Percentiles rank a stretch among this genome's conserved stretches.
Conservation (phyloP, 805 yeast genomes). For the Grigorovia jiainica region DNA sequence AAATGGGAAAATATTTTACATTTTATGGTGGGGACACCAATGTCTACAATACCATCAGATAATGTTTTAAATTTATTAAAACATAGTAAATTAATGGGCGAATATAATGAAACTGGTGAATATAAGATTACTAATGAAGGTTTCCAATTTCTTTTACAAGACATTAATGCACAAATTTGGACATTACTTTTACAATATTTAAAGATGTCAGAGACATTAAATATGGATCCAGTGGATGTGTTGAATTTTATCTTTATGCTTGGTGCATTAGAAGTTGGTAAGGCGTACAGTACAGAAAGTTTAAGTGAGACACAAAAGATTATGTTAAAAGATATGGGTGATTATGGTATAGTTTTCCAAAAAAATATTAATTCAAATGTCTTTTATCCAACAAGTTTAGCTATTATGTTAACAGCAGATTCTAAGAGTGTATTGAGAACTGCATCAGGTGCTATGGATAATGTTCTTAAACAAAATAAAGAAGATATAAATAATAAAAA, state of each 20-base stretch:
- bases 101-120: slow-evolving; percentile 30
- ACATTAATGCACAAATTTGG: slow-evolving; percentile 92
- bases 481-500: slow-evolving; percentile 9
- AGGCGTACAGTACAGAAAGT: slow-evolving; percentile 64
- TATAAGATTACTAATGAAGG: slow-evolving; percentile 81
- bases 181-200: slow-evolving; percentile 78
- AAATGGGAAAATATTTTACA: slow-evolving; percentile 95
- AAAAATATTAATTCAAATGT: slow-evolving; percentile 46
- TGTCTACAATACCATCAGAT: slow-evolving; percentile 58
- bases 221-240: slow-evolving; percentile 95
- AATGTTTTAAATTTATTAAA: slow-evolving; percentile 70
- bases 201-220: slow-evolving; percentile 69
- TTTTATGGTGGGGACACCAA: slow-evolving; percentile 93
- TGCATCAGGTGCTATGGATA: slow-evolving; percentile 68
- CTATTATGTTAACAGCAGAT: slow-evolving; percentile 85
- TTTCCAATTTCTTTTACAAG: slow-evolving; percentile 88
- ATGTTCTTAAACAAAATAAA: slow-evolving; percentile 38
- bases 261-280: slow-evolving; percentile 87
- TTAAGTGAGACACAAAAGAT: slow-evolving; percentile 71
- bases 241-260: slow-evolving; percentile 86
- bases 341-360: slow-evolving; percentile 82
- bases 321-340: slow-evolving; percentile 83
- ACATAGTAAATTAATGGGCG: slow-evolving; percentile 85
- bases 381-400: slow-evolving; percentile 85
- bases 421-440: slow-evolving; percentile 51